Evolutionary conservation across 768 basidiomycete genomes (phyloP).

Genomic region (Russula vinacea): DNA sequence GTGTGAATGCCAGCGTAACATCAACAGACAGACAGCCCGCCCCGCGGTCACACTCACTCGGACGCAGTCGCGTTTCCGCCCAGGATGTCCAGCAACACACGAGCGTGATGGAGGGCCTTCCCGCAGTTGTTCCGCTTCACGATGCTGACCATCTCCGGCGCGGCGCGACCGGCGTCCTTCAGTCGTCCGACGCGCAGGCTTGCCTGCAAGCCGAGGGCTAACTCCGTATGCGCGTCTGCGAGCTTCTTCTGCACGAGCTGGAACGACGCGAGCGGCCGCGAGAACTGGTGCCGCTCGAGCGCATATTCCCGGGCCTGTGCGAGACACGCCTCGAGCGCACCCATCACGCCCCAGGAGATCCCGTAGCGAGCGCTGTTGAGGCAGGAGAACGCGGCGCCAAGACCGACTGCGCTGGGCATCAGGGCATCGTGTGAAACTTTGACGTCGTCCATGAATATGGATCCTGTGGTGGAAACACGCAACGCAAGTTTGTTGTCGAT

Average conservation of each 20-base stretch:
- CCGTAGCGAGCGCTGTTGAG: slow-evolving; percentile 85
- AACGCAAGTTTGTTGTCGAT: slow-evolving; percentile 95
- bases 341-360: slow-evolving; percentile 95
- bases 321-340: slow-evolving; percentile 90
- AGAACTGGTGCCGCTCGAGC: slow-evolving; percentile 87
- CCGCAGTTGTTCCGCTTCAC: slow-evolving; percentile 96
- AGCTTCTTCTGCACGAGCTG: slow-evolving; percentile 98
- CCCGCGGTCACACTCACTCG: slow-evolving; percentile 57
- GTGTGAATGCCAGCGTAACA: background rate
- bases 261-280: slow-evolving; percentile 86
- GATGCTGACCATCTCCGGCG: slow-evolving; percentile 93
- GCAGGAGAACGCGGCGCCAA: slow-evolving; percentile 87
- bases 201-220: slow-evolving; percentile 71
- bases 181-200: slow-evolving; percentile 75
- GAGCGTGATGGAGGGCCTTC: slow-evolving; percentile 81
- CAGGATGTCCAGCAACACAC: slow-evolving; percentile 81
- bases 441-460: slow-evolving; percentile 91
- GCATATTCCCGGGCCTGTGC: slow-evolving; percentile 75
- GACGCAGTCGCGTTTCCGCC: slow-evolving; percentile 93
- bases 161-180: slow-evolving; percentile 69
- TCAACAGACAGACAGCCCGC: background rate
- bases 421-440: slow-evolving; percentile 69
- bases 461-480: slow-evolving; percentile 78
- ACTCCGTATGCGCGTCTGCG: slow-evolving; percentile 87
- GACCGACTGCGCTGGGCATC: slow-evolving; percentile 72